These are phyloP conservation scores for Rhodotorula paludigena DNA, from an alignment of 768 basidiomycete species.

Conservation along the genomic window DNA sequence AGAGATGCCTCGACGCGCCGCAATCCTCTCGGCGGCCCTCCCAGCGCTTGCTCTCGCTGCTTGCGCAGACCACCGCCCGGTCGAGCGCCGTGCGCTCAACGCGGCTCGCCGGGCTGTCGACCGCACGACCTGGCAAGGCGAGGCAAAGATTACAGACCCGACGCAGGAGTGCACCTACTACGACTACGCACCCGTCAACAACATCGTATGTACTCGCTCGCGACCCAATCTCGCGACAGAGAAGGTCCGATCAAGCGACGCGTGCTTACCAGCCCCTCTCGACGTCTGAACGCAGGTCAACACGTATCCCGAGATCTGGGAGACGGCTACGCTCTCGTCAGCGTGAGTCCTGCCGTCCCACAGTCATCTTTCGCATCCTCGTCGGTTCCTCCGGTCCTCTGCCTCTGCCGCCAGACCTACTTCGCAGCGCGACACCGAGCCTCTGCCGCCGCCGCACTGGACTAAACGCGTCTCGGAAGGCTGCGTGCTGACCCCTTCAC, in stretches of 20 bases:
- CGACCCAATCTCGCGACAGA: too few species aligned
- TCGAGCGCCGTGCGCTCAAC: constrained; percentile 4
- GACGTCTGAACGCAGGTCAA: background rate
- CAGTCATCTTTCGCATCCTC: too few species aligned
- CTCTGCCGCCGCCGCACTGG: too few species aligned
- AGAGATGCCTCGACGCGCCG: too few species aligned
- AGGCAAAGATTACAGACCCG: constrained; percentile 37
- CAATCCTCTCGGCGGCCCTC: background rate
- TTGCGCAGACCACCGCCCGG: background rate
- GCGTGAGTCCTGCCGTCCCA: too few species aligned
- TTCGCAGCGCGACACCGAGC: background rate
- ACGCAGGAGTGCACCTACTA: constrained; percentile 45
- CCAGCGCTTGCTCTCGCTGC: background rate
- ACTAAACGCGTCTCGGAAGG: too few species aligned
- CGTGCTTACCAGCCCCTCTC: constrained; percentile 3
- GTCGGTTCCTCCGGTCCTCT: too few species aligned
- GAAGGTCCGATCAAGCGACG: background rate
- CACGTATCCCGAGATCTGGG: constrained; percentile 29
- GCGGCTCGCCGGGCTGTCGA: constrained; percentile 7
- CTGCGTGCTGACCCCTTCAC: background rate
- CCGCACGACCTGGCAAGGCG: constrained; percentile 11
- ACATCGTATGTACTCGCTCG: constrained; percentile 13
- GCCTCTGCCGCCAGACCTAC: too few species aligned
- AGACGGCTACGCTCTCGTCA: constrained; percentile 11
- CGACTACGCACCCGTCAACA: constrained; percentile 43